Conservation (phyloP, 176 grass and related monocot genomes). For the Lolium rigidum region DNA sequence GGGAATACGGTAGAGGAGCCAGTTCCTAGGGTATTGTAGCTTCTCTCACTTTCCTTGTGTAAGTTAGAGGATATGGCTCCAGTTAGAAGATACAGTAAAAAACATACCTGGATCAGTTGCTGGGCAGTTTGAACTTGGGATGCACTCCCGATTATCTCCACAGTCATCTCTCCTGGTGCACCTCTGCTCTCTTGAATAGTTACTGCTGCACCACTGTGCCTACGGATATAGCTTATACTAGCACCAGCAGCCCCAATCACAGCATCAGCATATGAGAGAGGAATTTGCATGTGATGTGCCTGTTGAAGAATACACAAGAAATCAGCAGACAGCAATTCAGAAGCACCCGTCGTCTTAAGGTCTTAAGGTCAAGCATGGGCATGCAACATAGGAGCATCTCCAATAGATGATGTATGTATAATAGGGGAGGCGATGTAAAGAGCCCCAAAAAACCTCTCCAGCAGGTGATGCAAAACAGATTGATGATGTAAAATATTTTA, state of each 20-base stretch:
- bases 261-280: conserved; percentile 87
- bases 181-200: conserved; percentile 93
- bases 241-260: conserved; percentile 91
- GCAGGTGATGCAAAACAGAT: no score
- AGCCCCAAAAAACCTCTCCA: no score
- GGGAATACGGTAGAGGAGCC: no score
- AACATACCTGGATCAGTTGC: conserved; percentile 83
- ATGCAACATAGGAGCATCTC: neutral
- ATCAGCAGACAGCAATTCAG: conserved; percentile 18
- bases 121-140: conserved; percentile 95
- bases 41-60: no score
- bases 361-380: neutral
- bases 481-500: no score
- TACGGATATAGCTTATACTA: conserved; percentile 90
- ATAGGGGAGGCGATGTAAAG: no score
- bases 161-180: conserved; percentile 84
- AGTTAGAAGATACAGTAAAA: neutral
- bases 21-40: no score
- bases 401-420: no score
- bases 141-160: conserved; percentile 86
- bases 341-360: neutral
- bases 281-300: conserved; percentile 90
- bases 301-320: conserved; percentile 41
- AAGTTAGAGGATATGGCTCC: no score
- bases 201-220: conserved; percentile 91